Evolutionary conservation across 768 basidiomycete genomes (phyloP).

Genomic region (Tephrocybe sp.): DNA sequence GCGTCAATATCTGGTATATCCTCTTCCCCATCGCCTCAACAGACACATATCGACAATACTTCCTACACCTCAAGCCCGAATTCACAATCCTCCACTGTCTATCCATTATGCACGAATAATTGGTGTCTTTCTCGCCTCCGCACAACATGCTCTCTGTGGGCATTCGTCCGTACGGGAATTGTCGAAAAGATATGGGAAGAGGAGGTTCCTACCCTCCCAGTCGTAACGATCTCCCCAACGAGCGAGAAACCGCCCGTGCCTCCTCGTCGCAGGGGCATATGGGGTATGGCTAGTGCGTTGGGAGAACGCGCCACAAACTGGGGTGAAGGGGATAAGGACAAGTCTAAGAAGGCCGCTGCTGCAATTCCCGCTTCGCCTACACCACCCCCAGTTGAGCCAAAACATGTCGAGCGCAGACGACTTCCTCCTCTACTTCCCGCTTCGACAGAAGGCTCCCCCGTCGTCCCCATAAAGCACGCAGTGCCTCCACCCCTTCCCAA

Average conservation of each 20-base stretch:
- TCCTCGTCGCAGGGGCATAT: slow-evolving; percentile 60
- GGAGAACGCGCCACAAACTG: slow-evolving; percentile 60
- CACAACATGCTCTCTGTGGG: slow-evolving; percentile 88
- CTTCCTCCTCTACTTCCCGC: slow-evolving; percentile 32
- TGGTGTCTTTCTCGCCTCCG: slow-evolving; percentile 86
- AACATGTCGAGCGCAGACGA: slow-evolving; percentile 22
- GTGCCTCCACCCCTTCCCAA: slow-evolving; percentile 53
- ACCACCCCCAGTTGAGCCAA: slow-evolving; percentile 14
- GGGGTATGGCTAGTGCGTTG: slow-evolving; percentile 68
- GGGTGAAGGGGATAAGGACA: slow-evolving; percentile 44
- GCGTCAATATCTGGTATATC: slow-evolving; percentile 17
- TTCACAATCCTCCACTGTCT: slow-evolving; percentile 46
- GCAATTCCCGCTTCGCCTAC: slow-evolving; percentile 1
- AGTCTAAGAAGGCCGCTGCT: slow-evolving; percentile 23
- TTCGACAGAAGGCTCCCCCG: not conserved
- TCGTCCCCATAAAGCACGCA: slow-evolving; percentile 20
- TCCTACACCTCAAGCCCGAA: slow-evolving; percentile 21
- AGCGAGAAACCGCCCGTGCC: slow-evolving; percentile 60
- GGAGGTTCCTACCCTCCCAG: slow-evolving; percentile 45
- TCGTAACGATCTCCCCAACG: slow-evolving; percentile 17
- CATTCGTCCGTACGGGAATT: slow-evolving; percentile 79
- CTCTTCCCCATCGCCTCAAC: slow-evolving; percentile 28
- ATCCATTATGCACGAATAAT: slow-evolving; percentile 81
- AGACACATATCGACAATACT: slow-evolving; percentile 26
- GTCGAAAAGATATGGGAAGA: slow-evolving; percentile 92